Base-by-base conservation (phyloP, 352 stramenopile genomes). In the Albugo candida region DNA sequence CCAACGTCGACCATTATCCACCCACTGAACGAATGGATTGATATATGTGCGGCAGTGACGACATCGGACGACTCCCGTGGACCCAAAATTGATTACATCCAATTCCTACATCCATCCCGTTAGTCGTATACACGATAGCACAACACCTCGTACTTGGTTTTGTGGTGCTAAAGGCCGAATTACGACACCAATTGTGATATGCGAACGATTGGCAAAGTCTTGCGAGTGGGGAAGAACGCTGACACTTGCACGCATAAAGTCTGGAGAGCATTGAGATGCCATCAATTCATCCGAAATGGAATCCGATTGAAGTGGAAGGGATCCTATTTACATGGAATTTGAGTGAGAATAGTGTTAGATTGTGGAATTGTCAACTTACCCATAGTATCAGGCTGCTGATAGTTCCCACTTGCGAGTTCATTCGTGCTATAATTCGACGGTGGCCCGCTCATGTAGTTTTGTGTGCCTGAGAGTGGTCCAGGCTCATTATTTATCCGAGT, bases 1-100 rank as follows among this genome's bases (percentile, higher is more conserved):
- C 77, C 77, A 94, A 31, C 71, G 65, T 19, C 75, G 71, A 13
- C 76, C 81, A 51, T 86, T 87, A 62, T 93, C 75, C n/a, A 89
- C 74, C 75, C 81, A 93, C 52, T 82, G 64, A 11, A 87, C 78
- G 51, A 92, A 94, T 45, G 75, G 74, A 49, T 93, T 93, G 42
- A 94, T 74, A 64, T 93, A 94, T 37, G 74, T 77, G n/a, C 74
- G 73, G 57, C 83, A 94, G 51, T 86, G 71, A n/a, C 65, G 68
- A 64, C 83, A 94, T 37, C 83, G 75, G 35, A 92, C 70, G 34
- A 92, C 80, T 14, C 83, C 83, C 16, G 62, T 65, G 12, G 65
- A 63, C 13, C 83, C 81, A 54, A 93, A 92, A 60, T 94, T 92
- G 44, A 94, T 78, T 5, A 93, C 72, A 49, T 83, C 68, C 19